A percentile compares a stretch with the other conserved stretches of the same genome.
phyloP scores from a whole-genome alignment of 345 rosid genomes.

The Moricandia arvensis region DNA sequence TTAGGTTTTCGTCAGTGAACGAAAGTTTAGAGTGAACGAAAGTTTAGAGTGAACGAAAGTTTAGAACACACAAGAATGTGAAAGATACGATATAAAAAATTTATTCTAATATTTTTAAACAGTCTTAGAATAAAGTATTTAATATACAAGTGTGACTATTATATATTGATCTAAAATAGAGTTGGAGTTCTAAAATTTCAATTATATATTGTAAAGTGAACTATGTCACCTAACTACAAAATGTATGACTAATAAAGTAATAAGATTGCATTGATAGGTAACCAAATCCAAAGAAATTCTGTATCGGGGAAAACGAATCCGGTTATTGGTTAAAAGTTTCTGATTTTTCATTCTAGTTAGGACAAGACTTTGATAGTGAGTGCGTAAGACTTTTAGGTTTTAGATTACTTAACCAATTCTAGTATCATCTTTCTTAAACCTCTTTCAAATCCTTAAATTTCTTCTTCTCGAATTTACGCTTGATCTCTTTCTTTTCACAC shows the following conservation, averaged over 20 bases:
- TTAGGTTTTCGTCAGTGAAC: background rate
- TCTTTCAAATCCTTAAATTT: conserved; percentile 7
- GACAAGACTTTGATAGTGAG: conserved; percentile 33
- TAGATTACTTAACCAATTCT: conserved; percentile 19
- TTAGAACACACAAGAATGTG: conserved; percentile 24
- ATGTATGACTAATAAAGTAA: conserved; percentile 15
- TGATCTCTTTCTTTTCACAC: background rate
- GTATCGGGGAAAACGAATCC: background rate
- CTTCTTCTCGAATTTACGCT: conserved; percentile 20
- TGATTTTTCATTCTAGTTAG: conserved; percentile 23
- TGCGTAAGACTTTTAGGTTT: conserved; percentile 30
- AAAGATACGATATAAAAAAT: conserved; percentile 21
- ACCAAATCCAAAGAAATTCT: conserved; percentile 34
- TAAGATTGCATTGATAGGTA: conserved; percentile 19
- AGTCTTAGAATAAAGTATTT: no score
- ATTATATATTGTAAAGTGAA: conserved; percentile 26
- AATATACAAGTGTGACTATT: conserved; percentile 14
- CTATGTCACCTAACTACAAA: conserved; percentile 20
- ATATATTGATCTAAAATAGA: background rate
- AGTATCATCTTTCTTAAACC: conserved; percentile 28
- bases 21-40: no score
- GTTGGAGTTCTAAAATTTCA: conserved; percentile 15
- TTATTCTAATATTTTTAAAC: no score
- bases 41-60: no score
- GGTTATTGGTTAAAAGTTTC: conserved; percentile 8